phyloP scores from a whole-genome alignment of 1,284 basidiomycete species.

The Schizopora paradoxa region DNA sequence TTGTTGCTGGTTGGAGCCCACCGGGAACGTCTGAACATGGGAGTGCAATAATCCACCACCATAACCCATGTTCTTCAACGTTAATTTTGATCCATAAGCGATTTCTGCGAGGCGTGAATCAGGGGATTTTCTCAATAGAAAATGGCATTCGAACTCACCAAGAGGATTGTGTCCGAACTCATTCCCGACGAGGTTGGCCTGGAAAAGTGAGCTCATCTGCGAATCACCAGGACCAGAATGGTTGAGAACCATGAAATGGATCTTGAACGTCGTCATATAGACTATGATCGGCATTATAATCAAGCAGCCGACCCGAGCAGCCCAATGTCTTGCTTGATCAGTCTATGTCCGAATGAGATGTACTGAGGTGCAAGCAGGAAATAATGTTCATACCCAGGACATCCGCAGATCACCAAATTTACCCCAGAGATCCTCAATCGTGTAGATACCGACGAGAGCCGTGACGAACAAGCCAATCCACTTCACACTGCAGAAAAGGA shows the following conservation, averaged over 20 bases:
- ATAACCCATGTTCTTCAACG: conserved; percentile 97
- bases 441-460: conserved; percentile 91
- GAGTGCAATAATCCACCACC: conserved; percentile 96
- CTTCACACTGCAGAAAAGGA: conserved; percentile 66
- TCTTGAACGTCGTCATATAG: conserved; percentile 93
- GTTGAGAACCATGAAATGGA: conserved; percentile 93
- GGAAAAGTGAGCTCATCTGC: conserved; percentile 98
- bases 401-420: conserved; percentile 96
- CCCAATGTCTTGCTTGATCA: conserved; percentile 90
- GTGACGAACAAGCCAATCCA: conserved; percentile 96
- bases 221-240: conserved; percentile 94
- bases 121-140: neutral
- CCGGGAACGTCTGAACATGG: conserved; percentile 90
- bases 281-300: conserved; percentile 88
- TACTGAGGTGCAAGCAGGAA: neutral
- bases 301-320: conserved; percentile 78
- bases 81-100: conserved; percentile 86
- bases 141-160: conserved; percentile 40
- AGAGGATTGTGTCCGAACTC: conserved; percentile 87
- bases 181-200: conserved; percentile 94
- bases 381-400: conserved; percentile 59
- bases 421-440: conserved; percentile 96
- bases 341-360: conserved; percentile 36
- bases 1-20: conserved; percentile 93
- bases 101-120: conserved; percentile 66